phyloP scores from a whole-genome alignment of 805 yeast genomes.

The Wickerhamiella musiphila region DNA sequence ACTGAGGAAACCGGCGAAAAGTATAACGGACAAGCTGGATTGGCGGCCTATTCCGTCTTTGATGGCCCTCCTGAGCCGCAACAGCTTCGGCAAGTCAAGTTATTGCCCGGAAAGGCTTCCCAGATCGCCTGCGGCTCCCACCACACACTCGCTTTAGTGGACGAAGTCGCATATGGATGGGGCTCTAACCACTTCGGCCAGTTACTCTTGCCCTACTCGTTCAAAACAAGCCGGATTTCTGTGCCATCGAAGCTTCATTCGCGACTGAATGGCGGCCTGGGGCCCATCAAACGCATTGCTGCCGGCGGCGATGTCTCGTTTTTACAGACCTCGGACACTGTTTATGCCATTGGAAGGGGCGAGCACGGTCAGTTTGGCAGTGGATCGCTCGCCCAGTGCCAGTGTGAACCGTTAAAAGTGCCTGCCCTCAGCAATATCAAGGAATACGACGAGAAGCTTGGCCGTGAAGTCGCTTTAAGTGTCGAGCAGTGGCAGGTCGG shows the following conservation, averaged over 20 bases:
- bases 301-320: constrained; percentile 57
- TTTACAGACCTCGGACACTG: constrained; percentile 21
- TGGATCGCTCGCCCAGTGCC: constrained; percentile 59
- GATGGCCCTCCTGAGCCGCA: constrained; percentile 34
- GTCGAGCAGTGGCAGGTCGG: constrained; percentile 44
- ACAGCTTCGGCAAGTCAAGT: constrained; percentile 34
- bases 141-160: constrained; percentile 58
- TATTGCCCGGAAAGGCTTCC: constrained; percentile 37
- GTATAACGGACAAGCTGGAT: constrained; percentile 68
- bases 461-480: constrained; percentile 28
- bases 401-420: constrained; percentile 45
- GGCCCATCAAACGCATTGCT: constrained; percentile 25
- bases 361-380: constrained; percentile 73
- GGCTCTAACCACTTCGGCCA: constrained; percentile 81
- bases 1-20: constrained; percentile 25
- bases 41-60: constrained; percentile 55
- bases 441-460: constrained; percentile 36
- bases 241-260: constrained; percentile 41
- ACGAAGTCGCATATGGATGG: constrained; percentile 59
- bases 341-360: constrained; percentile 66
- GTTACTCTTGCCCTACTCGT: constrained; percentile 50
- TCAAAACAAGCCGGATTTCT: constrained; percentile 49
- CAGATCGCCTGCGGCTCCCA: constrained; percentile 56
- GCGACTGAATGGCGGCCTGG: constrained; percentile 28
- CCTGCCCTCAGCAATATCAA: constrained; percentile 29